Evolutionary conservation across 164 flowering plant species (phyloP).

Genomic region (Piper betle): DNA sequence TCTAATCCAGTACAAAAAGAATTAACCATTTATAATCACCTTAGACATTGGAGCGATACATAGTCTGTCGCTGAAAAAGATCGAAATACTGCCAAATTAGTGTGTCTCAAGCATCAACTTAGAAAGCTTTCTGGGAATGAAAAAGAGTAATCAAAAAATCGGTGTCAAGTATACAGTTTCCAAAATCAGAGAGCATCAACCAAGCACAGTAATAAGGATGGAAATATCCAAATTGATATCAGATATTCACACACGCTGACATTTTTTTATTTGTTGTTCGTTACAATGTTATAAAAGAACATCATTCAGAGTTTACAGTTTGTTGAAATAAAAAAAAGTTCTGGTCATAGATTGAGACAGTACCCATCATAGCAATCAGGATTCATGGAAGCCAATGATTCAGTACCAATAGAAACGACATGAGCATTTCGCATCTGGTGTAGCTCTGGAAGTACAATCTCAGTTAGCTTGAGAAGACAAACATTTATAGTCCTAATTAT

Average conservation of each 20-base stretch:
- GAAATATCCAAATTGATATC: no score
- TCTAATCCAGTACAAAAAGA: no score
- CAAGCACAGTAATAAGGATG: no score
- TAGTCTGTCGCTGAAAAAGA: constrained; percentile 78
- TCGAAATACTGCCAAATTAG: constrained; percentile 55
- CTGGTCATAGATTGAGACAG: no score
- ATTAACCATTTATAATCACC: constrained; percentile 22
- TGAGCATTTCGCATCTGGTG: constrained; percentile 80
- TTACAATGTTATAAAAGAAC: no score
- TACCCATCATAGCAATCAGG: constrained; percentile 74
- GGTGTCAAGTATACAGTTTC: no score
- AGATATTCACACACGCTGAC: no score
- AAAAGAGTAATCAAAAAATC: neutral
- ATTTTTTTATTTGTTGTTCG: no score
- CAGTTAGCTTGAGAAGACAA: constrained; percentile 35
- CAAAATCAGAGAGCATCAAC: no score
- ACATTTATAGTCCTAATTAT: constrained; percentile 3
- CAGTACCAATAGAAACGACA: constrained; percentile 87
- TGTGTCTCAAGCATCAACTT: constrained; percentile 51
- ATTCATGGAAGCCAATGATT: constrained; percentile 36
- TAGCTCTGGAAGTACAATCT: constrained; percentile 81
- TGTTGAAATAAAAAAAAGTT: no score
- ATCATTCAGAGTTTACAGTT: no score
- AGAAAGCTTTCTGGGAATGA: constrained; percentile 30
- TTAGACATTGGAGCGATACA: constrained; percentile 73